phyloP scores from a whole-genome alignment of 805 yeast species.

The Sugiyamaella marilandica region DNA sequence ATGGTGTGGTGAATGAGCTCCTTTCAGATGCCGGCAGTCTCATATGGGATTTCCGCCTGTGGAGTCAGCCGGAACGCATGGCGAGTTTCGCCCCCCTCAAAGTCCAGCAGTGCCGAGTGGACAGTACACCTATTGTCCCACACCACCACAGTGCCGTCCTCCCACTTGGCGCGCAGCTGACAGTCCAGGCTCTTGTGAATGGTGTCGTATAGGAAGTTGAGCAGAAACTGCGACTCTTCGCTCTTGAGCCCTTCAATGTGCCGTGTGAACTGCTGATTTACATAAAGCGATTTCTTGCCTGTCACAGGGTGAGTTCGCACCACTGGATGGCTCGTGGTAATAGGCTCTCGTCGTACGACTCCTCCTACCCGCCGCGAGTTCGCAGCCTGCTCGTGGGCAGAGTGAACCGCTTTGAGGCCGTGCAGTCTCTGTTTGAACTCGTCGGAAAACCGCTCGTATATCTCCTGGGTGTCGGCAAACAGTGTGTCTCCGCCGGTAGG shows the following conservation, averaged over 20 bases:
- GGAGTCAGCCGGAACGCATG: conserved; percentile 75
- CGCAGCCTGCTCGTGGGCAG: conserved; percentile 49
- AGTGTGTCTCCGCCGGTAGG: conserved; percentile 72
- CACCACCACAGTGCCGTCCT: conserved; percentile 59
- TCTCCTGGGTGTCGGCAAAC: conserved; percentile 66
- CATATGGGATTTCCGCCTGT: conserved; percentile 55
- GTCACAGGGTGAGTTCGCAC: conserved; percentile 60
- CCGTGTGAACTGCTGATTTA: conserved; percentile 54
- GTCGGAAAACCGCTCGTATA: conserved; percentile 66
- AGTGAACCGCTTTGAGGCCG: conserved; percentile 61
- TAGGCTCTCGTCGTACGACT: conserved; percentile 41
- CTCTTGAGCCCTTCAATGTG: conserved; percentile 62
- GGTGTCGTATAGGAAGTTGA: conserved; percentile 48
- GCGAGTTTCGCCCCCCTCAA: conserved; percentile 56
- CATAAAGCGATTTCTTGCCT: conserved; percentile 50
- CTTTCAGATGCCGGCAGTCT: neutral
- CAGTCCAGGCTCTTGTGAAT: conserved; percentile 52
- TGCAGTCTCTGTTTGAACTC: conserved; percentile 51
- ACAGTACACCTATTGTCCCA: conserved; percentile 76
- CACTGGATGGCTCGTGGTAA: conserved; percentile 51
- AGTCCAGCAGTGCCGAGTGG: conserved; percentile 72
- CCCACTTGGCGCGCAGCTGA: conserved; percentile 68
- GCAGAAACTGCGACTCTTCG: conserved; percentile 51
- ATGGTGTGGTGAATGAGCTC: too few relatives aligned
- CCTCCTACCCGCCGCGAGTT: conserved; percentile 34